Evolutionary conservation across 768 basidiomycete species (phyloP).

Genomic region (Psilocybe azurescens): DNA sequence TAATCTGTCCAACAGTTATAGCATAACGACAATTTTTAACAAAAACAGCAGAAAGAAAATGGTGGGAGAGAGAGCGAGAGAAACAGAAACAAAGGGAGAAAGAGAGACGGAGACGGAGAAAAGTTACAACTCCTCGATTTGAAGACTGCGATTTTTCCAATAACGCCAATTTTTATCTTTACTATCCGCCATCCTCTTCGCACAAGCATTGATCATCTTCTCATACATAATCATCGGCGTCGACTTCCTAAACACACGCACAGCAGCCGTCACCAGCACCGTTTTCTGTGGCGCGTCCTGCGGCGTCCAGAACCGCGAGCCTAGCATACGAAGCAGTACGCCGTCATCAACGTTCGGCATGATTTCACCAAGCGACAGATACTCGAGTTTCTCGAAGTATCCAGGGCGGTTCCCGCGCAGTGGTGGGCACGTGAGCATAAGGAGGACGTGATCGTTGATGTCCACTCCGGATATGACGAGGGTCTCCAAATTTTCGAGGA

Average conservation of each 20-base stretch:
- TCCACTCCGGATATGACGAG: conserved; percentile 11
- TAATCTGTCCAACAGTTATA: no score
- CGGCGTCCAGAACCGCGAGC: conserved; percentile 21
- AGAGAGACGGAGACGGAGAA: not conserved
- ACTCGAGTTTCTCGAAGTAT: conserved; percentile 14
- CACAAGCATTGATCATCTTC: conserved; percentile 8
- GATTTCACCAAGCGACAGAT: conserved; percentile 13
- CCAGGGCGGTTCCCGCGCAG: not conserved
- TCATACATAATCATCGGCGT: conserved; percentile 12
- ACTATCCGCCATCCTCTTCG: not conserved
- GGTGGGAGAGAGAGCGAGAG: not conserved
- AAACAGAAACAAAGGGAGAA: not conserved
- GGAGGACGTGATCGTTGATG: conserved; percentile 13
- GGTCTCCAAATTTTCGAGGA: not conserved
- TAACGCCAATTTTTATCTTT: not conserved
- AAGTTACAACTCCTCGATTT: not conserved
- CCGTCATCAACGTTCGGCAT: conserved; percentile 11
- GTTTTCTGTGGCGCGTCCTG: not conserved
- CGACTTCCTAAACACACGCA: conserved; percentile 11
- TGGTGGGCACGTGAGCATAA: conserved; percentile 9
- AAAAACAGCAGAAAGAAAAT: no score
- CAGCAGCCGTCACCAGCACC: conserved; percentile 7
- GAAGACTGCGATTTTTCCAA: not conserved
- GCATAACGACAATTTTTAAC: no score
- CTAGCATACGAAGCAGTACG: conserved; percentile 19